Evolutionary conservation across 2,329 filamentous ascomycete genomes (phyloP), one percentile per base, ranked within the genome.

Genomic region (Xylariaceae sp.): DNA sequence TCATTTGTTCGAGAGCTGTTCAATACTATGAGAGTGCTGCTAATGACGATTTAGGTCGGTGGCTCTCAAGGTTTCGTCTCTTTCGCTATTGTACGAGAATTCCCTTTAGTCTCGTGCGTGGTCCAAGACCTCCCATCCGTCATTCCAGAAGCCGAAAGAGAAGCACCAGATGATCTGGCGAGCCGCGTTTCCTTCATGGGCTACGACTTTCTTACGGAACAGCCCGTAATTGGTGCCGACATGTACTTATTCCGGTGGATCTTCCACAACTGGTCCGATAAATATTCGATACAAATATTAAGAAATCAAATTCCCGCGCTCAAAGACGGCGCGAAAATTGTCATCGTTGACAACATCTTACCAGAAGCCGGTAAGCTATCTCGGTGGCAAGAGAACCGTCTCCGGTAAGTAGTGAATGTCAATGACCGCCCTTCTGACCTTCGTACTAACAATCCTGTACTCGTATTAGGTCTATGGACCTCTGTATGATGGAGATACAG

Each of bases 261-360:
- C n/a, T n/a, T n/a, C n/a, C n/a, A 54, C 40, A 39, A 54, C 44
- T 50, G 47, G 47, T 28, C 47, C 3, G 51, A 50, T 22, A 41
- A 31, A 18, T 44, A 44, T 22, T 47, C 38, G 22, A 3, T 47
- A 2, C 14, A 14, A 17, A 42, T 54, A 16, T 42, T 54, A 14
- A n/a, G 40, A 12, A 28, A 38, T 1, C 40, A 50, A 2, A 28
- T 54, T 2, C 47, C 47, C 3, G 51, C 47, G 13, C 40, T 54
- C 5, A 47, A 47, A 18, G 60, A 69, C 9, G 64, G 75, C 28
- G 63, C 69, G 31, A 55, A 66, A 39, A 61, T 78, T n/a, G 9
- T 54, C 12, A 17, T 48, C 31, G 48, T 51, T 16, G 45, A 54
- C 17, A 34, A 14, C 18, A 31, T 54, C 39, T 19, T 48, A 38